Evolutionary conservation across 2,329 filamentous ascomycete genomes (phyloP), one percentile per base, ranked within the genome.

Genomic region (Chaetomium globosum): DNA sequence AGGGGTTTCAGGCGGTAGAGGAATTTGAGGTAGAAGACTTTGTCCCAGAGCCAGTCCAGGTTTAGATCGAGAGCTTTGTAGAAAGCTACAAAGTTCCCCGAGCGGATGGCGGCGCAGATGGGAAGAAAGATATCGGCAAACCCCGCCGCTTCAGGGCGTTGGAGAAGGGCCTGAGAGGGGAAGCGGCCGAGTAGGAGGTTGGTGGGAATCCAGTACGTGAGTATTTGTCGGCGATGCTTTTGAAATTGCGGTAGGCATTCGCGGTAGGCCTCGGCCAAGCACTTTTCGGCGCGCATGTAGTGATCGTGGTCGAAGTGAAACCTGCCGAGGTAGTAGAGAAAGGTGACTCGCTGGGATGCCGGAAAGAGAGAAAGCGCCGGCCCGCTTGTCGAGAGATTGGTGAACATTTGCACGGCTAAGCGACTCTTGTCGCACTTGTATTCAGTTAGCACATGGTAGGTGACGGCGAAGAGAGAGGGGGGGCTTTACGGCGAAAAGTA

Each of bases 271-370:
- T 88, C 83, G 73, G 96, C 86, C 7, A 97, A 81, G 43, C 89
- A 92, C 57, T 87, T 81, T 60, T 89, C 86, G 0, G 93, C 92
- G 30, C 90, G 88, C 67, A 86, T 87, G 76, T 92, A 97, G 74
- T 96, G 89, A 70, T 88, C 90, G 75, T 92, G 93, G 68, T 91
- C 87, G 75, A 96, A 92, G 73, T 93, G 87, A 78, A 94, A 97
- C 65, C 93, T 89, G 21, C 94, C 94, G 6, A 98, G 88, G 75
- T 97, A 97, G 79, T 97, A 97, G 16, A 98, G 87, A 72, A 93
- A 98, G 3, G 93, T 96, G 59, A 97, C 92, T 57, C 93, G 87
- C 75, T 98, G 91, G 6, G 90, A 85, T 26, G 91, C 92, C 2
- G 93, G 92, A 73, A 96, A 98, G 59, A 91, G 85, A 1, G 85